phyloP scores from a whole-genome alignment of 768 basidiomycete species.

The Chiua virens region DNA sequence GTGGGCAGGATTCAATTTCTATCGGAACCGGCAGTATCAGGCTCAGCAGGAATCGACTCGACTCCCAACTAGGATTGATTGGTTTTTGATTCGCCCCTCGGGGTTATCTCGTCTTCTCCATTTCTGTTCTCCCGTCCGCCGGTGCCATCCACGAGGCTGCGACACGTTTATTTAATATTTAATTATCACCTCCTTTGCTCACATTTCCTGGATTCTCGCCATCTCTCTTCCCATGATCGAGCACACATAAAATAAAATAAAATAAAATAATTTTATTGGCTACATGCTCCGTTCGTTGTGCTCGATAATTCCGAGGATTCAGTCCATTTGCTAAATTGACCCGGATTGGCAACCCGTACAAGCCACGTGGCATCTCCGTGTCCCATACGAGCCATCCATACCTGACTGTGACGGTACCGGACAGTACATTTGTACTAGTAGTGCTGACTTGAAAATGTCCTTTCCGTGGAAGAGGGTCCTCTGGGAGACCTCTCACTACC shows the following conservation, averaged over 20 bases:
- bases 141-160: conserved; percentile 30
- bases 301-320: too few species aligned
- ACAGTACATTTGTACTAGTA: too few species aligned
- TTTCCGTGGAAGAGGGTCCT: conserved; percentile 67
- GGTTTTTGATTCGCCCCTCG: conserved; percentile 32
- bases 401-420: too few species aligned
- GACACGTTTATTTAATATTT: conserved; percentile 35
- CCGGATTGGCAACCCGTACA: too few species aligned
- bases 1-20: conserved; percentile 27
- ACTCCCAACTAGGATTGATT: conserved; percentile 25
- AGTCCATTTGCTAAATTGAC: too few species aligned
- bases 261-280: too few species aligned
- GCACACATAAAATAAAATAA: not conserved
- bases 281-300: too few species aligned
- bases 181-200: conserved; percentile 15
- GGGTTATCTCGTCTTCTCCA: conserved; percentile 29
- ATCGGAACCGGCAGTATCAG: conserved; percentile 33
- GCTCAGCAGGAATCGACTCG: conserved; percentile 10
- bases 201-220: conserved; percentile 8
- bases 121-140: conserved; percentile 14
- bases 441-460: conserved; percentile 12
- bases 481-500: conserved; percentile 74
- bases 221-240: conserved; percentile 27
- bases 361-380: too few species aligned
- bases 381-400: too few species aligned